Percentiles rank a stretch among this genome's conserved stretches.
phyloP scores from a whole-genome alignment of 495 filamentous ascomycete species.

The Hypoxylon perforatum region DNA sequence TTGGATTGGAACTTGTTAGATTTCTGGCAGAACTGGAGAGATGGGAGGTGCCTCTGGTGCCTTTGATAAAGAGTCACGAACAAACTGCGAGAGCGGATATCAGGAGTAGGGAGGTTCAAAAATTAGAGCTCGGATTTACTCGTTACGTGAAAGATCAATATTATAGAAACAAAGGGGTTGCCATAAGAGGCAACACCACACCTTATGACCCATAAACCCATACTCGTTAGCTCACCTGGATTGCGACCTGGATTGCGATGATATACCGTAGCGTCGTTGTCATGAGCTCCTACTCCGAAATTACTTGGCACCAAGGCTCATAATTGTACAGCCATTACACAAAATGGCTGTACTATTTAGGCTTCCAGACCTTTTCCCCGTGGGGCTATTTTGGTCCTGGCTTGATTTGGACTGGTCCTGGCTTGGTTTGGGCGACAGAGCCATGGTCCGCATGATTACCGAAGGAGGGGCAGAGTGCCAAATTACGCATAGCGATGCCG shows the following conservation, averaged over 20 bases:
- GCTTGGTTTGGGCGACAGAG: slow-evolving; percentile 25
- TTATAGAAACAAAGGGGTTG: slow-evolving; percentile 33
- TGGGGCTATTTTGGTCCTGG: slow-evolving; percentile 23
- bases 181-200: slow-evolving; percentile 38
- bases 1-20: not conserved
- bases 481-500: slow-evolving; percentile 37
- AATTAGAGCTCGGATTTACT: slow-evolving; percentile 12
- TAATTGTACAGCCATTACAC: too few species aligned
- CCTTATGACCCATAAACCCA: slow-evolving; percentile 21
- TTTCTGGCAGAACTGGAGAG: slow-evolving; percentile 1
- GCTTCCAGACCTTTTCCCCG: slow-evolving; percentile 38
- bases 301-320: slow-evolving; percentile 34
- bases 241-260: slow-evolving; percentile 16
- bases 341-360: slow-evolving; percentile 27
- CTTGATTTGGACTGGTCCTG: too few species aligned
- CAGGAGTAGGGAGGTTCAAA: slow-evolving; percentile 7
- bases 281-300: slow-evolving; percentile 18
- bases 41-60: not conserved
- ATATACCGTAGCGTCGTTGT: slow-evolving; percentile 28
- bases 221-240: slow-evolving; percentile 20
- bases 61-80: slow-evolving; percentile 16
- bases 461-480: slow-evolving; percentile 36
- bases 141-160: slow-evolving; percentile 36
- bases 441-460: slow-evolving; percentile 34
- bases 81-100: slow-evolving; percentile 16